Evolutionary conservation across 2,329 filamentous ascomycete species (phyloP).

Genomic region (Pseudogymnoascus sp.): DNA sequence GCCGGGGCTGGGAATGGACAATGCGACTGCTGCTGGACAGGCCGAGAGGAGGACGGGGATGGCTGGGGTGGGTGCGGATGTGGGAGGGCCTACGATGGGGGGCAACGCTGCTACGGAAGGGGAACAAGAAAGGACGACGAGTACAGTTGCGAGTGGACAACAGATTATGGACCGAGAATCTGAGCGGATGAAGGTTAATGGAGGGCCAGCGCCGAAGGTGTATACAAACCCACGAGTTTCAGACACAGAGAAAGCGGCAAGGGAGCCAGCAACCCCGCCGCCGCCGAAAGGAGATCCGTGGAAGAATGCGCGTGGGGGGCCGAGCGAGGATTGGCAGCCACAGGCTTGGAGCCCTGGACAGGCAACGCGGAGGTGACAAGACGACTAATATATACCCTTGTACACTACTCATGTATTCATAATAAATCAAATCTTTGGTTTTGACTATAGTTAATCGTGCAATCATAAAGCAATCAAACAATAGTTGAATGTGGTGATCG

Average conservation of each 20-base stretch:
- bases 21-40: conserved; percentile 12
- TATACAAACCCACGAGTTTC: conserved; percentile 9
- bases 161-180: conserved; percentile 1
- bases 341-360: conserved; percentile 3
- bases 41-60: conserved; percentile 8
- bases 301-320: conserved; percentile 45
- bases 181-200: neutral
- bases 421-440: neutral
- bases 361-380: neutral
- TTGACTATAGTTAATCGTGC: neutral
- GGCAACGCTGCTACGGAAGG: neutral
- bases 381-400: neutral
- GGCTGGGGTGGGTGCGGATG: neutral
- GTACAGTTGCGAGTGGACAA: neutral
- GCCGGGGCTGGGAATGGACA: conserved; percentile 21
- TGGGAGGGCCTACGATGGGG: neutral
- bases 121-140: neutral
- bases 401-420: conserved; percentile 5
- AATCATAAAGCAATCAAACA: conserved; percentile 8
- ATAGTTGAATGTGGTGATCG: conserved; percentile 7
- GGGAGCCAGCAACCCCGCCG: conserved; percentile 18
- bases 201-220: neutral
- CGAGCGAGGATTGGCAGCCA: conserved; percentile 55
- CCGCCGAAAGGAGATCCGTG: conserved; percentile 37
- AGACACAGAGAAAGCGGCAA: conserved; percentile 12